These are phyloP conservation scores for Erodium chrysanthum DNA, from an alignment of 441 rosid genomes.

Conservation along the genomic window DNA sequence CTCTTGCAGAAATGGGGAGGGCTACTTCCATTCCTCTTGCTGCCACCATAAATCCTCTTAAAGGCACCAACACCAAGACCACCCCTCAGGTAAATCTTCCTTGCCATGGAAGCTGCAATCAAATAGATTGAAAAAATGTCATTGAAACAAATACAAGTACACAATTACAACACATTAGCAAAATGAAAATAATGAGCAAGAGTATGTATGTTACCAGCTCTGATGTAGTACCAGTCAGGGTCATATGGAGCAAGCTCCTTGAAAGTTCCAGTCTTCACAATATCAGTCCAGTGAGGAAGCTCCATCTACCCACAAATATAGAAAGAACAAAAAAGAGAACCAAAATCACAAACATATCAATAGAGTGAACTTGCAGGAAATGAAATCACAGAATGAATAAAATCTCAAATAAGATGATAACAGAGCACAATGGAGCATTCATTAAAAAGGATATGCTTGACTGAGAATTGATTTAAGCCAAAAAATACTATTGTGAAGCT, in stretches of 20 bases:
- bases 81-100: constrained; percentile 77
- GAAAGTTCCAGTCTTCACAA: constrained; percentile 67
- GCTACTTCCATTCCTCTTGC: constrained; percentile 86
- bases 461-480: no score
- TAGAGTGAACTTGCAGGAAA: no score
- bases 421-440: no score
- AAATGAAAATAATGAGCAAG: background rate
- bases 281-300: constrained; percentile 79
- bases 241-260: constrained; percentile 95
- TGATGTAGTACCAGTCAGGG: constrained; percentile 76
- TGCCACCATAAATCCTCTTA: constrained; percentile 77
- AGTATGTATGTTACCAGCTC: constrained; percentile 43
- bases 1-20: constrained; percentile 90
- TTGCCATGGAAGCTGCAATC: constrained; percentile 72
- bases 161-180: background rate
- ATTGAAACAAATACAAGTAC: no score
- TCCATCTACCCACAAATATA: constrained; percentile 35
- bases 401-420: no score
- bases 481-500: no score
- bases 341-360: no score
- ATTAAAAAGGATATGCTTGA: no score
- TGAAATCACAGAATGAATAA: no score
- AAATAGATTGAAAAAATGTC: background rate
- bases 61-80: constrained; percentile 90
- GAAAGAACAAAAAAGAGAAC: no score